A percentile compares a stretch with the other conserved stretches of the same genome.
Conservation (phyloP, 78 protist species). For the Planoprotostelium fungivorum region DNA sequence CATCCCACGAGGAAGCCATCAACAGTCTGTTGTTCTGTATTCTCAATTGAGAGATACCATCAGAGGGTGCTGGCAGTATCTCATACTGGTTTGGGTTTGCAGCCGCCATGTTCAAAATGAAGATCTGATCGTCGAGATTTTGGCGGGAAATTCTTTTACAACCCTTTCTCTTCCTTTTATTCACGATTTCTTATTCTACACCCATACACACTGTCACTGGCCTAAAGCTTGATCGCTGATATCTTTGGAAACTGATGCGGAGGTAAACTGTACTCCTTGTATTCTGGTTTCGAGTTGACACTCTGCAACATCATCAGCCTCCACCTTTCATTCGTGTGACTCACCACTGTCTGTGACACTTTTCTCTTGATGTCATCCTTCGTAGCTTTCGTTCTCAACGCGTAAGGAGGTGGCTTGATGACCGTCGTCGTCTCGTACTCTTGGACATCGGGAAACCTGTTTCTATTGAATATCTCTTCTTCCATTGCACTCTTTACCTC, state of each 20-base stretch:
- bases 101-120: neutral
- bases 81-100: conserved; percentile 18
- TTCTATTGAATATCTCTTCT: too few relatives aligned
- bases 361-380: neutral
- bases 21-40: conserved; percentile 7
- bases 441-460: neutral
- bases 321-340: neutral
- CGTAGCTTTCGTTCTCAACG: neutral
- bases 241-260: neutral
- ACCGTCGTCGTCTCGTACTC: neutral
- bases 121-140: neutral
- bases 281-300: neutral
- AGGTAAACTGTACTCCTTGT: neutral
- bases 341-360: neutral
- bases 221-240: neutral
- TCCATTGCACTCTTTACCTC: too few relatives aligned
- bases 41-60: conserved; percentile 50
- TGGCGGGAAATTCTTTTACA: conserved; percentile 2
- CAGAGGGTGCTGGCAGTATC: conserved; percentile 44
- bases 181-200: too few relatives aligned
- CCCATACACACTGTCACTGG: too few relatives aligned
- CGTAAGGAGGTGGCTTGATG: neutral
- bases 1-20: conserved; percentile 62
- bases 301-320: neutral
- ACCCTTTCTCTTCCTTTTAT: too few relatives aligned